These are phyloP conservation scores for Rhododendron vialii DNA, from an alignment of 148 eudicot genomes.

Conservation along the genomic window DNA sequence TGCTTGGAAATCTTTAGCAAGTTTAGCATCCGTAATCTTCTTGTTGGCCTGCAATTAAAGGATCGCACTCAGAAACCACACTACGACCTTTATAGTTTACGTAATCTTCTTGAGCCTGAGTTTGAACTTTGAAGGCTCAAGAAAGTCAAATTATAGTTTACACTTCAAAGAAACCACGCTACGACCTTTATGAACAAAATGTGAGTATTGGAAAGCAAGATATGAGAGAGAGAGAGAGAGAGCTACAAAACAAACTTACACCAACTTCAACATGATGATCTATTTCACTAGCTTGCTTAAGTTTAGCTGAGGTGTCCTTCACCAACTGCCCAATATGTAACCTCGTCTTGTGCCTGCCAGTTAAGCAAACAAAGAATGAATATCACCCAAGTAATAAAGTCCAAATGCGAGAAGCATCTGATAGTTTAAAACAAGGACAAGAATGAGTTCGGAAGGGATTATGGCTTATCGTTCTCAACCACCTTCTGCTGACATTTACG, in stretches of 20 bases:
- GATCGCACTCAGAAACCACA: not conserved
- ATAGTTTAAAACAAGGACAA: not conserved
- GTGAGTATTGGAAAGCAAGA: not conserved
- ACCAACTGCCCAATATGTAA: slow-evolving; percentile 31
- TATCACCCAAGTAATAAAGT: not conserved
- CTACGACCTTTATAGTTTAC: too few relatives aligned
- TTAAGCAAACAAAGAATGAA: not conserved
- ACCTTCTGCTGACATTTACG: not conserved
- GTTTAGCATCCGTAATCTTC: slow-evolving; percentile 36
- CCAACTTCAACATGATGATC: slow-evolving; percentile 27
- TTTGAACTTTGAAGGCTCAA: not conserved
- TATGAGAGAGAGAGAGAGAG: not conserved
- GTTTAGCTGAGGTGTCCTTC: slow-evolving; percentile 32
- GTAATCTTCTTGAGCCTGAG: too few relatives aligned
- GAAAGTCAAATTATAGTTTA: not conserved
- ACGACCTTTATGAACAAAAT: not conserved
- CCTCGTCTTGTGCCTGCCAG: slow-evolving; percentile 31
- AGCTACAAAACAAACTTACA: slow-evolving; percentile 11
- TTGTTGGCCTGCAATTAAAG: slow-evolving; percentile 23
- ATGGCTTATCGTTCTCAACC: not conserved
- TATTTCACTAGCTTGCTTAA: slow-evolving; percentile 30
- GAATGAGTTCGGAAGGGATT: not conserved
- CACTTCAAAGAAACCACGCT: not conserved
- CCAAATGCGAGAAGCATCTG: not conserved
- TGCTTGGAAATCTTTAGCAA: slow-evolving; percentile 37